Evolutionary conservation across 139 green algal species (phyloP).

Genomic region (Chlorella sp.): DNA sequence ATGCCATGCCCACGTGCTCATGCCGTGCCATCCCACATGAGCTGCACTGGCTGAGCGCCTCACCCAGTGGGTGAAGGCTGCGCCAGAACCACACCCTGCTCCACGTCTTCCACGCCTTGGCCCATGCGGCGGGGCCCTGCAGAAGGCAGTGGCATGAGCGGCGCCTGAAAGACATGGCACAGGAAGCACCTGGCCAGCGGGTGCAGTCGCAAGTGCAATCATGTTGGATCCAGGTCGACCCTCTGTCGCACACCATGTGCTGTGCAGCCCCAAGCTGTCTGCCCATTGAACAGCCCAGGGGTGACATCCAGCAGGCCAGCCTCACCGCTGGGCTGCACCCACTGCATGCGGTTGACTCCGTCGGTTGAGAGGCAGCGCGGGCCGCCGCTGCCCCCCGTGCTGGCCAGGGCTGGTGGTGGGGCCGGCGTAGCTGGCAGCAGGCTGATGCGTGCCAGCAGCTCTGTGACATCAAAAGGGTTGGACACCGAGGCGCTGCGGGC

Average conservation of each 20-base stretch:
- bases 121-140: slow-evolving; percentile 76
- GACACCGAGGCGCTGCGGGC: neutral
- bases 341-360: neutral
- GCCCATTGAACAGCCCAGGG: neutral
- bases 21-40: neutral
- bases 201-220: too few species aligned
- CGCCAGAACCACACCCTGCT: slow-evolving; percentile 81
- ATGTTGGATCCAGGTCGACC: too few species aligned
- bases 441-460: neutral
- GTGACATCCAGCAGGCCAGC: neutral
- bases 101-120: slow-evolving; percentile 84
- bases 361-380: neutral
- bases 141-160: neutral
- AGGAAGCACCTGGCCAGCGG: neutral
- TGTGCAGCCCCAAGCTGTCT: too few species aligned
- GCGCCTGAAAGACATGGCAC: neutral
- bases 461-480: neutral
- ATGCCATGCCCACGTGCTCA: neutral
- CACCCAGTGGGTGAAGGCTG: slow-evolving; percentile 57
- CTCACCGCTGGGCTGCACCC: slow-evolving; percentile 28
- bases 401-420: neutral
- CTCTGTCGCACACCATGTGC: too few species aligned
- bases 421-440: neutral
- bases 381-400: neutral
- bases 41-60: neutral